Evolutionary conservation across 2,329 filamentous ascomycete species (phyloP), one percentile per base, ranked within the genome.

Genomic region (Drechslera avenae): DNA sequence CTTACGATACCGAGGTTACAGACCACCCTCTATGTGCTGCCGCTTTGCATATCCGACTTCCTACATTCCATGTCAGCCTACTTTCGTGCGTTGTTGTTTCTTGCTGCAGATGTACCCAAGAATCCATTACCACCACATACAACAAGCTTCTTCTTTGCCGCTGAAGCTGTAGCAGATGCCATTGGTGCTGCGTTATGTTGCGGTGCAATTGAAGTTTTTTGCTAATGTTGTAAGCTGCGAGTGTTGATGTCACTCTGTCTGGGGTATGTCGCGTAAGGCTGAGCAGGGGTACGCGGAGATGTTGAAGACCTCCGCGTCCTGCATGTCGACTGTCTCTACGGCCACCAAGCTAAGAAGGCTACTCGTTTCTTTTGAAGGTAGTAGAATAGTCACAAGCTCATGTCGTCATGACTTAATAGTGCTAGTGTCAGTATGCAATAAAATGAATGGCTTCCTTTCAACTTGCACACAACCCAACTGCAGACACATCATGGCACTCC

Each of bases 101-200:
- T 36, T 37, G 5, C 12, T 18, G 2, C 30, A 30, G 83, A 66
- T 69, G 23, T 69, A 75, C 91, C 91, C 19, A 99, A 77, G 72
- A 97, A 99, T 28, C 94, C 93, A 74, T 90, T 97, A 52, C 93
- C 93, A 62, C 94, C 94, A 61, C 90, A 95, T 46, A 99, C 91
- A 34, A 97, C 86, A 35, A 99, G 80, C 75, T 86, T 88, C 77
- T 91, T 96, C 50, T 85, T 79, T 41, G 82, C 81, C 59, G 82
- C 79, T 45, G 81, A 64, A 73, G 84, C 83, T 40, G 48, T 44
- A 9, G 82, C 80, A 57, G 82, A 79, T 41, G 81, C 66, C 75
- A 85, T 83, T 74, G 71, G 50, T 44, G 41, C 50, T 40, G 45
- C 28, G 43, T 52, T 50, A 55, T 53, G 46, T 45, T 44, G 21